phyloP scores from a whole-genome alignment of 768 basidiomycete species.

The Macrolepiota fuliginosa region DNA sequence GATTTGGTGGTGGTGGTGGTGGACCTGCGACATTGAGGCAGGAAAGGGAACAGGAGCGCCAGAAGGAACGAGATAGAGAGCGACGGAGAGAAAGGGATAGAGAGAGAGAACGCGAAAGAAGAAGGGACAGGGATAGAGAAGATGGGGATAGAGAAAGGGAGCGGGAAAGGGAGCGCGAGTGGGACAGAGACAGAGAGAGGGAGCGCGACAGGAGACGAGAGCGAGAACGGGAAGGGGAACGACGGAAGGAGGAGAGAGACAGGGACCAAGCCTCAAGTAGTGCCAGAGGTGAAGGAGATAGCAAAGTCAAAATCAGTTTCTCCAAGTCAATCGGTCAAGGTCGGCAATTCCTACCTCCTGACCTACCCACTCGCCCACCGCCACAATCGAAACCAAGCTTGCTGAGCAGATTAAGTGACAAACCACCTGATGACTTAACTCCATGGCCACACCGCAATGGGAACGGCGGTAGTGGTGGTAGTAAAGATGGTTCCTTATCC shows the following conservation, averaged over 20 bases:
- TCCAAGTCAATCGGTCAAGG: not conserved
- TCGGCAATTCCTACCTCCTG: not conserved
- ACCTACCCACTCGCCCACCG: slow-evolving; percentile 5
- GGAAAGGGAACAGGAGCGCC: slow-evolving; percentile 3
- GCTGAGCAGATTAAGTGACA: not conserved
- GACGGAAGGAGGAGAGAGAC: slow-evolving; percentile 18
- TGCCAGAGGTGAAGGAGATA: not conserved
- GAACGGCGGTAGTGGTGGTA: not conserved
- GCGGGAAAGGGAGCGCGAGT: not conserved
- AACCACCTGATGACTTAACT: not conserved
- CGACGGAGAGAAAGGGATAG: slow-evolving; percentile 20
- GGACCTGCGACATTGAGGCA: slow-evolving; percentile 22
- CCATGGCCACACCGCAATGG: not conserved
- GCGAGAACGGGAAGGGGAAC: slow-evolving; percentile 15
- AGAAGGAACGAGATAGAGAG: slow-evolving; percentile 15
- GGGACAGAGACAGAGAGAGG: not conserved
- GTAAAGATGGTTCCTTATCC: not conserved
- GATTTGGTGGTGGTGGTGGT: not conserved
- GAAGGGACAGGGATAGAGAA: slow-evolving; percentile 8
- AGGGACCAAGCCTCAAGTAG: slow-evolving; percentile 16
- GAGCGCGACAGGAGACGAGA: slow-evolving; percentile 13
- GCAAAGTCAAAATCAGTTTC: slow-evolving; percentile 6
- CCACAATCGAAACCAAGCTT: not conserved
- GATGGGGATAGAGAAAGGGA: slow-evolving; percentile 10
- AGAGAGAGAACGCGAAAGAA: slow-evolving; percentile 12